Conservation (phyloP, 352 stramenopile species). For the Phytophthora constricta region DNA sequence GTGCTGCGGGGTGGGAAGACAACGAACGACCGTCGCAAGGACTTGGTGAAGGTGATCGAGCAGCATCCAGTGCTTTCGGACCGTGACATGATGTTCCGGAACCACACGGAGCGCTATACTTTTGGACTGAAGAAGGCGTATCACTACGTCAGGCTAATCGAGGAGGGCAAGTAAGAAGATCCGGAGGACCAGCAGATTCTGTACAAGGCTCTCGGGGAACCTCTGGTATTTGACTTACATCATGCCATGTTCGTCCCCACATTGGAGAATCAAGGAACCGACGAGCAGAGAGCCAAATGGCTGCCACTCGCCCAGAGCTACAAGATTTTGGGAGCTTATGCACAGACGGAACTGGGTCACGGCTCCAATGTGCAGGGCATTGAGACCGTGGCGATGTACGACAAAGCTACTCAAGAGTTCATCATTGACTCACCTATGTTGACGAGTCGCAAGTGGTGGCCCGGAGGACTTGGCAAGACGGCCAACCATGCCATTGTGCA, state of each 20-base stretch:
- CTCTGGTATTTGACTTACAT: conserved; percentile 58
- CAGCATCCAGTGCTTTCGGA: conserved; percentile 53
- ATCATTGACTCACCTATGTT: conserved; percentile 94
- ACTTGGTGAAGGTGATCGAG: conserved; percentile 43
- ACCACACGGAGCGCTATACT: conserved; percentile 45
- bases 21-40: conserved; percentile 50
- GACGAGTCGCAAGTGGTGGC: conserved; percentile 96
- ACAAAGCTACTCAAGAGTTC: conserved; percentile 89
- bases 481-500: conserved; percentile 25
- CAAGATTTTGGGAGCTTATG: conserved; percentile 91
- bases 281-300: conserved; percentile 70
- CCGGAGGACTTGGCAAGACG: conserved; percentile 34
- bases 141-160: conserved; percentile 47
- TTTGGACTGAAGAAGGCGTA: conserved; percentile 44
- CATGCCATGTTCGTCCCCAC: conserved; percentile 44
- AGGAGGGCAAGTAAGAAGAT: conserved; percentile 40
- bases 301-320: conserved; percentile 63
- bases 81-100: conserved; percentile 52
- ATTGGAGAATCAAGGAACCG: conserved; percentile 68
- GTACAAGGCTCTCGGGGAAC: conserved; percentile 55
- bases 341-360: conserved; percentile 96
- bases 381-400: conserved; percentile 91
- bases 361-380: conserved; percentile 79
- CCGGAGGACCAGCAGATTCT: conserved; percentile 42
- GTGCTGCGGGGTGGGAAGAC: conserved; percentile 39